phyloP scores from a whole-genome alignment of 1,284 basidiomycete species.

The Cerioporus squamosus region DNA sequence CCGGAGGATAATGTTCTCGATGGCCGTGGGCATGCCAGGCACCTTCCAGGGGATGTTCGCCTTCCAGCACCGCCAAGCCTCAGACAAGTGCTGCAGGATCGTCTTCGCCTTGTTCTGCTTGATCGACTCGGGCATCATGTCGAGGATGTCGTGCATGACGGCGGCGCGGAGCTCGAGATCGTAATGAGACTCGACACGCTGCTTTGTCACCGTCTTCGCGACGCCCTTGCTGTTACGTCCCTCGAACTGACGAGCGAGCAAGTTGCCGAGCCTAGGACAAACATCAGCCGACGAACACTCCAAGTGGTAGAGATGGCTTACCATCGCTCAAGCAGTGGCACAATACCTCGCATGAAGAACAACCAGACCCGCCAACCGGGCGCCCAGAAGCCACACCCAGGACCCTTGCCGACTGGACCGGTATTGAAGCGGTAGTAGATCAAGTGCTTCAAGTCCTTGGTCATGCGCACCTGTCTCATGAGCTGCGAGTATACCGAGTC shows the following conservation, averaged over 20 bases:
- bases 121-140: constrained; percentile 99
- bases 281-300: not conserved
- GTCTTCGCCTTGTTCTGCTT: constrained; percentile 99
- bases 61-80: constrained; percentile 99
- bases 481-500: constrained; percentile 50
- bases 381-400: constrained; percentile 99
- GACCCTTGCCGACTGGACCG: constrained; percentile 98
- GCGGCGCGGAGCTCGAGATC: constrained; percentile 97
- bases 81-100: constrained; percentile 95
- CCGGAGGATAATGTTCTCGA: constrained; percentile 98
- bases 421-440: constrained; percentile 99
- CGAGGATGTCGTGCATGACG: constrained; percentile 99
- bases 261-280: constrained; percentile 80
- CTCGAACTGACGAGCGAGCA: constrained; percentile 98
- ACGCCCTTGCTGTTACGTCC: constrained; percentile 96
- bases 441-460: constrained; percentile 98
- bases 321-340: constrained; percentile 96
- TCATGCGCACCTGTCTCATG: constrained; percentile 99
- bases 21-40: constrained; percentile 96
- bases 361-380: constrained; percentile 99
- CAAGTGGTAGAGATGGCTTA: constrained; percentile 32
- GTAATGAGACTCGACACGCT: constrained; percentile 98
- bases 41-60: constrained; percentile 99
- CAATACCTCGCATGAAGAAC: constrained; percentile 99
- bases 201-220: constrained; percentile 97